phyloP scores from a whole-genome alignment of 345 rosid genomes.

The Linum trigynum region DNA sequence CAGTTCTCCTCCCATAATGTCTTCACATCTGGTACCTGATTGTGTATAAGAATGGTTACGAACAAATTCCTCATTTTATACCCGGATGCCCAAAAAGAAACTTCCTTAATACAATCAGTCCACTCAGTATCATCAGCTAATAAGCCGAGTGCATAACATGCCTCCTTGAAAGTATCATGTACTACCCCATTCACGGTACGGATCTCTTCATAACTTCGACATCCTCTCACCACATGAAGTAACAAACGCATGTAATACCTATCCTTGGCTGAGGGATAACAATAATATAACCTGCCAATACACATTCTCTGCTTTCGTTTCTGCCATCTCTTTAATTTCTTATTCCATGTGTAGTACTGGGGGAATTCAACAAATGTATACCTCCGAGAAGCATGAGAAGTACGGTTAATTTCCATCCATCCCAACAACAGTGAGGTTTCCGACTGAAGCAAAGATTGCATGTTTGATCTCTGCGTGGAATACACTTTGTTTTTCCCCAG shows the following conservation, averaged over 20 bases:
- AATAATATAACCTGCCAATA: slow-evolving; percentile 7
- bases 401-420: slow-evolving; percentile 4
- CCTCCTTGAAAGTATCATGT: slow-evolving; percentile 3
- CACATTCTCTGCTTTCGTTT: background rate
- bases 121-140: slow-evolving; percentile 15
- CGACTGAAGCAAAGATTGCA: background rate
- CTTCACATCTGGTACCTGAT: background rate
- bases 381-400: background rate
- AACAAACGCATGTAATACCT: slow-evolving; percentile 2
- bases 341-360: background rate
- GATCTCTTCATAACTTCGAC: background rate
- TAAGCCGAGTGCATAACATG: slow-evolving; percentile 9
- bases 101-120: background rate
- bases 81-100: background rate
- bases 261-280: background rate
- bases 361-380: slow-evolving; percentile 10
- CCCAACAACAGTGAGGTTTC: background rate
- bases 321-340: no score
- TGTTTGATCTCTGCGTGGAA: background rate
- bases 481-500: background rate
- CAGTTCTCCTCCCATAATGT: background rate
- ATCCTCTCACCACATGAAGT: background rate
- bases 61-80: background rate
- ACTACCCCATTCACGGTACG: background rate
- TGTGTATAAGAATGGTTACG: background rate